These are phyloP conservation scores for Stephanodiscus triporus DNA, from an alignment of 108 stramenopile genomes.

Conservation along the genomic window DNA sequence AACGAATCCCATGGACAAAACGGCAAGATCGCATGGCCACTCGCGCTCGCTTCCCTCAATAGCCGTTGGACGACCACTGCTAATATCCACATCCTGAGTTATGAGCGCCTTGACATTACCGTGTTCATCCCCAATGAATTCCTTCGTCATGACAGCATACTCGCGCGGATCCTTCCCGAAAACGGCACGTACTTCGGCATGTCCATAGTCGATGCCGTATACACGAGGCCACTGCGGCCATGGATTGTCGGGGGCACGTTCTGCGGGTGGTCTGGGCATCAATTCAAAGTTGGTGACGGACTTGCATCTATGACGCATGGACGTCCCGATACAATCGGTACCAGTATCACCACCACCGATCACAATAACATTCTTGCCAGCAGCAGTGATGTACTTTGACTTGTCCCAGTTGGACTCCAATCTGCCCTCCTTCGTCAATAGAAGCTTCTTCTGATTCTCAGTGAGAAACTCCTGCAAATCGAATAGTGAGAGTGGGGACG, in stretches of 20 bases:
- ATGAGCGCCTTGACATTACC: constrained; percentile 94
- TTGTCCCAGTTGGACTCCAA: constrained; percentile 94
- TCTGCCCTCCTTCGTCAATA: constrained; percentile 93
- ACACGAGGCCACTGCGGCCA: constrained; percentile 99
- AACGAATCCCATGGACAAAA: constrained; percentile 98
- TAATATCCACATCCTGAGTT: constrained; percentile 95
- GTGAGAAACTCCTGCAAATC: constrained; percentile 90
- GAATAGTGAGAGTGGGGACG: constrained; percentile 24
- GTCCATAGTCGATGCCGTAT: constrained; percentile 96
- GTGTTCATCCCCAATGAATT: constrained; percentile 91
- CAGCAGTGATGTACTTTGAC: constrained; percentile 92
- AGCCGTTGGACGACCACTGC: constrained; percentile 70
- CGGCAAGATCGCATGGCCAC: constrained; percentile 91
- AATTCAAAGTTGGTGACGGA: constrained; percentile 96
- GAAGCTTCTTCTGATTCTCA: constrained; percentile 94
- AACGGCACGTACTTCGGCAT: constrained; percentile 93
- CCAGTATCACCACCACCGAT: constrained; percentile 99
- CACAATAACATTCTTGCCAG: constrained; percentile 97
- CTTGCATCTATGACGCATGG: constrained; percentile 97
- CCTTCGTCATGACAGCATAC: constrained; percentile 96
- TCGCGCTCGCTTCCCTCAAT: constrained; percentile 92
- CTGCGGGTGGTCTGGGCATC: constrained; percentile 92
- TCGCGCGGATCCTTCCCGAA: constrained; percentile 96
- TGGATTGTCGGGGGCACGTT: constrained; percentile 92
- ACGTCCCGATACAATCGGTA: constrained; percentile 98